phyloP scores from a whole-genome alignment of 78 protist genomes.

The Dictyostelium capitatum region DNA sequence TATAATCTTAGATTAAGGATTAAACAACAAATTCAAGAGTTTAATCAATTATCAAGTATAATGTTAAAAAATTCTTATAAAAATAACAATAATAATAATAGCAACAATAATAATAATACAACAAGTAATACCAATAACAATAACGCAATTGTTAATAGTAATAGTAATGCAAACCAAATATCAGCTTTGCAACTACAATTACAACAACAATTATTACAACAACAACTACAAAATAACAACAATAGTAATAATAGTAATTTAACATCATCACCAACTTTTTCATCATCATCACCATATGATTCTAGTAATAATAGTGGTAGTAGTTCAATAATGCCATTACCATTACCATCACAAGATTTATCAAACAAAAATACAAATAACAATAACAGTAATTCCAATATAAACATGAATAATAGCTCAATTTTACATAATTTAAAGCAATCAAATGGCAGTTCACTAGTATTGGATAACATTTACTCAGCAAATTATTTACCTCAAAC shows the following conservation, averaged over 20 bases:
- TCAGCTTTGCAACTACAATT: not conserved
- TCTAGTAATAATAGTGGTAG: not conserved
- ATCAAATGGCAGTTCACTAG: too few relatives aligned
- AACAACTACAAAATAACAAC: not conserved
- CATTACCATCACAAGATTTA: constrained; percentile 1
- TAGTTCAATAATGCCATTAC: not conserved
- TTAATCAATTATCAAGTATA: constrained; percentile 35
- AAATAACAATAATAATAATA: not conserved
- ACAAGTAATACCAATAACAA: not conserved
- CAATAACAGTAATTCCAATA: not conserved
- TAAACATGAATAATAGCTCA: too few relatives aligned
- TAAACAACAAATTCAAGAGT: constrained; percentile 62
- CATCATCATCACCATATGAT: not conserved
- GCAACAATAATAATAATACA: not conserved
- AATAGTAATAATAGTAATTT: not conserved
- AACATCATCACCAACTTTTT: not conserved
- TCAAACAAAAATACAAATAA: not conserved
- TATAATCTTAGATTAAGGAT: constrained; percentile 58
- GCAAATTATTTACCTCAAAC: too few relatives aligned
- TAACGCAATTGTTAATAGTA: not conserved
- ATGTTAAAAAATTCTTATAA: not conserved
- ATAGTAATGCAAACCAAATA: not conserved
- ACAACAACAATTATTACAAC: not conserved
- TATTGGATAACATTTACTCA: too few relatives aligned
- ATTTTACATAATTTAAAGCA: too few relatives aligned